phyloP scores from a whole-genome alignment of 2,329 filamentous ascomycete genomes.

The Aspergillus caelatus region DNA sequence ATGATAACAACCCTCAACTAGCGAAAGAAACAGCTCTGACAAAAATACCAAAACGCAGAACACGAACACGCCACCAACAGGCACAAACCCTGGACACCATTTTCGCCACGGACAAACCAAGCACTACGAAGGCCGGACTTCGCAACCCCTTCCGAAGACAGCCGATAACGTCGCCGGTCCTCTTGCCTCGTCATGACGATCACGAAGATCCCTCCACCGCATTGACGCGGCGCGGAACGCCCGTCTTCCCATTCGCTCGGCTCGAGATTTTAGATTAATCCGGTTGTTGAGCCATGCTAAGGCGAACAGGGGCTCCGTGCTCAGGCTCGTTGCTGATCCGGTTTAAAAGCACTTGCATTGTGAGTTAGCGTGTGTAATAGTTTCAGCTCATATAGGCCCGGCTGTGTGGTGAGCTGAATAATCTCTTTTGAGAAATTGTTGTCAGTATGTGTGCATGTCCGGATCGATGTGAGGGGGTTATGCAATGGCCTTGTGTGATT shows the following conservation, averaged over 20 bases:
- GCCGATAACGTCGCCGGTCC: neutral
- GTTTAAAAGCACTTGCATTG: neutral
- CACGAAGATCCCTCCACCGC: conserved; percentile 1
- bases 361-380: neutral
- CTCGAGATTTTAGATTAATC: too few species aligned
- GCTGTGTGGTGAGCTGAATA: too few species aligned
- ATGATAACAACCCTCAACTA: too few species aligned
- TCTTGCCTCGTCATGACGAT: neutral
- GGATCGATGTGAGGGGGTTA: neutral
- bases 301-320: neutral
- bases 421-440: neutral
- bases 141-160: neutral
- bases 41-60: too few species aligned
- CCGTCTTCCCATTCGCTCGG: neutral
- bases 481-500: neutral
- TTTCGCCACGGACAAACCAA: neutral
- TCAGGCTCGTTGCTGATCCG: neutral
- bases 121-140: neutral
- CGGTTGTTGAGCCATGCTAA: neutral
- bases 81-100: too few species aligned
- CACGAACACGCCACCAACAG: too few species aligned
- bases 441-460: neutral
- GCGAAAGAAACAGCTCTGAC: too few species aligned
- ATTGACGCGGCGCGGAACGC: neutral
- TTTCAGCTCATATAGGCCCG: neutral